Percentiles rank a stretch among this genome's conserved stretches.
Conservation (phyloP, 345 rosid genomes). For the Citrus unshiu region DNA sequence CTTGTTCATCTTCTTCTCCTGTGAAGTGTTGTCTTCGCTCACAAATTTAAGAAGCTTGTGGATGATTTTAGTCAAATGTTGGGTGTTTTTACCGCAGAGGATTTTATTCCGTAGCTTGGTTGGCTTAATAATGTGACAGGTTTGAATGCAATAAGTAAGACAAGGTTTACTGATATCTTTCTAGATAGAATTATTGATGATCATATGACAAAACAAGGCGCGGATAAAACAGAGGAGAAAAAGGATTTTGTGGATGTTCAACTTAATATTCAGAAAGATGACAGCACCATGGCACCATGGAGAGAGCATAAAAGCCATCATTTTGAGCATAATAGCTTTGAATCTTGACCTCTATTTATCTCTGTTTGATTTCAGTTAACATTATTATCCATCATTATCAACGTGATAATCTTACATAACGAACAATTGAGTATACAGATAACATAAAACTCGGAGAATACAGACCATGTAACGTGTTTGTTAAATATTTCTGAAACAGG, state of each 20-base stretch:
- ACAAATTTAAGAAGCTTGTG: neutral
- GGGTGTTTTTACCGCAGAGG: neutral
- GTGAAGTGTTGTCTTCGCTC: neutral
- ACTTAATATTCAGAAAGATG: constrained; percentile 21
- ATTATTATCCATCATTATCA: too few relatives aligned
- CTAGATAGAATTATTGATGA: too few relatives aligned
- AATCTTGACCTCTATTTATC: too few relatives aligned
- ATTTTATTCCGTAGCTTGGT: constrained; percentile 26
- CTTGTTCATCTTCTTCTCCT: neutral
- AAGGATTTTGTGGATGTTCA: constrained; percentile 29
- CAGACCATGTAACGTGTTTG: too few relatives aligned
- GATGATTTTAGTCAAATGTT: neutral
- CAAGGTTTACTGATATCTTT: too few relatives aligned
- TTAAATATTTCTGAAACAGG: too few relatives aligned
- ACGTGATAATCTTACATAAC: too few relatives aligned
- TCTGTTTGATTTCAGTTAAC: too few relatives aligned
- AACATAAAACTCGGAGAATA: too few relatives aligned
- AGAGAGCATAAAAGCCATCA: constrained; percentile 31
- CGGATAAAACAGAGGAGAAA: neutral
- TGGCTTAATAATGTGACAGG: constrained; percentile 28
- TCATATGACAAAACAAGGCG: constrained; percentile 5
- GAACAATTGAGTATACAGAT: too few relatives aligned
- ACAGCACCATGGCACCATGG: neutral
- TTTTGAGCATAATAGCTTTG: neutral
- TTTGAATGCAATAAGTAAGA: too few relatives aligned